Evolutionary conservation across 768 basidiomycete species (phyloP).

Genomic region (Tubosaeta brunneosetosa): DNA sequence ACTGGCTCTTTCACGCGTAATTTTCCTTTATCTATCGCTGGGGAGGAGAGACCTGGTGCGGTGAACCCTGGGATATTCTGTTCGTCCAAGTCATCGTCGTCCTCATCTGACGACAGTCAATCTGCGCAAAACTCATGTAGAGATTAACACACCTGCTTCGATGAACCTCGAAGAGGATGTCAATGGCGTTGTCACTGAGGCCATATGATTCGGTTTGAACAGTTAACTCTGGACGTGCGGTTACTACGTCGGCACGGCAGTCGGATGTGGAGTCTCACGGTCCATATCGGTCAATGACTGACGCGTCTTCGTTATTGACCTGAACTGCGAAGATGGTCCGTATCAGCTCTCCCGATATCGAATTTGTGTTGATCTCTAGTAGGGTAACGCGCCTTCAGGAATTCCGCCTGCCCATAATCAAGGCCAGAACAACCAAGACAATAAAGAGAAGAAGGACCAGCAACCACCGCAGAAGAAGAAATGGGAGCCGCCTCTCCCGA

Average conservation of each 20-base stretch:
- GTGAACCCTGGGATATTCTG: conserved; percentile 77
- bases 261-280: conserved; percentile 17
- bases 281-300: conserved; percentile 40
- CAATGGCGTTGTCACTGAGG: conserved; percentile 40
- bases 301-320: conserved; percentile 40
- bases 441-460: conserved; percentile 38
- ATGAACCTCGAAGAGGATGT: conserved; percentile 73
- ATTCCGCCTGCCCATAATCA: conserved; percentile 36
- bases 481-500: conserved; percentile 97
- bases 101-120: conserved; percentile 43
- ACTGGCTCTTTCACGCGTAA: conserved; percentile 54
- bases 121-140: neutral
- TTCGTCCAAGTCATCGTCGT: conserved; percentile 79
- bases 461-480: conserved; percentile 70
- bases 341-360: neutral
- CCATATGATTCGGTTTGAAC: conserved; percentile 17
- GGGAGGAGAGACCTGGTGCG: conserved; percentile 52
- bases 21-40: conserved; percentile 63
- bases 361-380: conserved; percentile 5
- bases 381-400: conserved; percentile 79
- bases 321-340: conserved; percentile 23
- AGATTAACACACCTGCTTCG: conserved; percentile 56
- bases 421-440: conserved; percentile 46
- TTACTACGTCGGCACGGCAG: neutral
- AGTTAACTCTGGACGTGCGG: neutral